phyloP scores from a whole-genome alignment of 2,329 filamentous ascomycete species.

The Fusarium poae region DNA sequence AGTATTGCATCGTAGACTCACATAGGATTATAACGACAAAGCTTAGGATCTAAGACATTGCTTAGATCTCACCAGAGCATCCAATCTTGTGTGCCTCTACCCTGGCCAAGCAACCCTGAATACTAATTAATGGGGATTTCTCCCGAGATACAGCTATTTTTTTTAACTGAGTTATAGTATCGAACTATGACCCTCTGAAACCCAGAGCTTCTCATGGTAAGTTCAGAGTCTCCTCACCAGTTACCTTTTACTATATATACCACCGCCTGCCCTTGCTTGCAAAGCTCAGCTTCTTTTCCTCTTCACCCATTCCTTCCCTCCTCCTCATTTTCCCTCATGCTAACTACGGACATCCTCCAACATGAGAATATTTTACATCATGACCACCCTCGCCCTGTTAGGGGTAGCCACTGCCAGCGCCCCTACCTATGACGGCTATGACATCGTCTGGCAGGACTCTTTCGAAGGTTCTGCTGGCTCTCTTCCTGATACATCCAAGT shows the following conservation, averaged over 20 bases:
- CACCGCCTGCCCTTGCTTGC: not conserved
- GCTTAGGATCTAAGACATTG: not conserved
- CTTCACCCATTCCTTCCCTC: not conserved
- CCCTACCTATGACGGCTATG: conserved; percentile 57
- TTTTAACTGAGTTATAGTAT: not conserved
- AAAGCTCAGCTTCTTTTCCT: too few species aligned
- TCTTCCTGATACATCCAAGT: conserved; percentile 55
- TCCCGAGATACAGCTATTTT: too few species aligned
- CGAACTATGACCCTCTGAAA: not conserved
- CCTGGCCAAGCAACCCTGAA: not conserved
- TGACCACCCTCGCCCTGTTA: not conserved
- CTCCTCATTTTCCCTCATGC: not conserved
- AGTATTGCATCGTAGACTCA: fast-evolving
- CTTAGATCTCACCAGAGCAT: not conserved
- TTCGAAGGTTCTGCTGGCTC: conserved; percentile 58
- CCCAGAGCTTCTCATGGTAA: not conserved
- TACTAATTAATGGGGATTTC: not conserved
- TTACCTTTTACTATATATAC: not conserved
- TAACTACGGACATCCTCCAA: not conserved
- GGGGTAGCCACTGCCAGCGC: conserved; percentile 28
- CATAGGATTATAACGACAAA: not conserved
- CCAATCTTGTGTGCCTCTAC: not conserved
- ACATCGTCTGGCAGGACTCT: conserved; percentile 59
- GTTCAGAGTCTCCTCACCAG: not conserved
- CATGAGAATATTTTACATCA: not conserved